Conservation (phyloP, 768 basidiomycete species). For the Podaxis sp. region DNA sequence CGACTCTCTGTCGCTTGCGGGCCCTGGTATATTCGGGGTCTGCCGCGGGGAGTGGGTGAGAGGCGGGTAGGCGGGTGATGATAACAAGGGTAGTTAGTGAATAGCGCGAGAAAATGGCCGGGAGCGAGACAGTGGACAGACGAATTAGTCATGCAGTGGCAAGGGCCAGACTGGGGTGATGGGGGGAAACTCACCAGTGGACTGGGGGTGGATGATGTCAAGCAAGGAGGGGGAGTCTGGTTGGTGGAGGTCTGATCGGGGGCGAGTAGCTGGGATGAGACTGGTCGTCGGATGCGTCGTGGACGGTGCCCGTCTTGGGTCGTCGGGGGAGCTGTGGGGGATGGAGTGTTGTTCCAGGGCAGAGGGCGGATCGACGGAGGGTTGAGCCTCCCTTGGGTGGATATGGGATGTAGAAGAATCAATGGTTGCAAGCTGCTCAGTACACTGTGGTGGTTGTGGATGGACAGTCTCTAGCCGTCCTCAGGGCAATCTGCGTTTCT, state of each 20-base stretch:
- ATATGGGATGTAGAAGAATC: slow-evolving; percentile 61
- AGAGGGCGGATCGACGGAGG: slow-evolving; percentile 38
- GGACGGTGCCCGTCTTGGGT: slow-evolving; percentile 9
- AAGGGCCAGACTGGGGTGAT: too few species aligned
- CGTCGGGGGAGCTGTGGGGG: slow-evolving; percentile 15
- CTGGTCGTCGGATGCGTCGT: slow-evolving; percentile 28
- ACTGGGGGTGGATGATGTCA: too few species aligned
- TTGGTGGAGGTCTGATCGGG: slow-evolving; percentile 62
- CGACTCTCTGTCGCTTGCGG: slow-evolving; percentile 70
- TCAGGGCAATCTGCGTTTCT: slow-evolving; percentile 16
- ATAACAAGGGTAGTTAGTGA: not conserved
- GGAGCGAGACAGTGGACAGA: not conserved
- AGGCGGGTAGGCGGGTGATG: slow-evolving; percentile 13
- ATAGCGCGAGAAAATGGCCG: not conserved
- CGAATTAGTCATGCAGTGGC: not conserved
- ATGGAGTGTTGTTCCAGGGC: slow-evolving; percentile 37
- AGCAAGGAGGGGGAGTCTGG: not conserved
- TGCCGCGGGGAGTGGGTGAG: slow-evolving; percentile 25
- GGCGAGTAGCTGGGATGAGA: slow-evolving; percentile 65
- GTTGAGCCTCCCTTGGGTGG: slow-evolving; percentile 53
- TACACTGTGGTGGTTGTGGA: slow-evolving; percentile 18
- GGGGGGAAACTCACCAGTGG: too few species aligned
- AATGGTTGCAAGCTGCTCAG: slow-evolving; percentile 44
- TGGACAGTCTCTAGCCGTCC: slow-evolving; percentile 3
- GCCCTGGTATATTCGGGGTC: slow-evolving; percentile 54